These are phyloP conservation scores for Eucalyptus erythrocorys DNA, from an alignment of 345 rosid genomes.

Conservation along the genomic window DNA sequence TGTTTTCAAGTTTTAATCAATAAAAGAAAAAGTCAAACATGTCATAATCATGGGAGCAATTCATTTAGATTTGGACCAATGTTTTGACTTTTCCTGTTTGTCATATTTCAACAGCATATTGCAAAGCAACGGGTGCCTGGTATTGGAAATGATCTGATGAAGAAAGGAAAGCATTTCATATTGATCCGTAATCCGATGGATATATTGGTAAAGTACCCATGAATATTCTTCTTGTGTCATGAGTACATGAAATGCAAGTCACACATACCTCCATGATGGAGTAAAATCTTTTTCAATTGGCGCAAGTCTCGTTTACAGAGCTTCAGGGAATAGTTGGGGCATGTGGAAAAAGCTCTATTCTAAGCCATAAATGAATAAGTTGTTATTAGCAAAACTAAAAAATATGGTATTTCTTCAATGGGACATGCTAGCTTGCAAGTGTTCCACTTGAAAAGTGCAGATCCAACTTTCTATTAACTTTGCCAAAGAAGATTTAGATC, in stretches of 20 bases:
- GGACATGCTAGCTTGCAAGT: background rate
- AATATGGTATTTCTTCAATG: background rate
- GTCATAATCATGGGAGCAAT: background rate
- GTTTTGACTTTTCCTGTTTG: background rate
- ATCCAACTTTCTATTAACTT: background rate
- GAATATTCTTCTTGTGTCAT: background rate
- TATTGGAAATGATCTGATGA: constrained; percentile 54
- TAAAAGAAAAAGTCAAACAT: background rate
- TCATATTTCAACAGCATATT: constrained; percentile 37
- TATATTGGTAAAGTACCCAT: constrained; percentile 37
- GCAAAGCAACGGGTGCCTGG: constrained; percentile 52
- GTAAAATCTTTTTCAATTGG: background rate
- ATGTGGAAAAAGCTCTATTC: background rate
- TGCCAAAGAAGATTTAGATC: background rate
- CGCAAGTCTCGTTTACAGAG: background rate
- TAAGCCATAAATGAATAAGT: background rate
- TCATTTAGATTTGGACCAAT: background rate
- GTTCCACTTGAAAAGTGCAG: background rate
- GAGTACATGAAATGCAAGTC: background rate
- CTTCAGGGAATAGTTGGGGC: background rate
- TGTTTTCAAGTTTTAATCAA: background rate
- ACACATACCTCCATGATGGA: background rate
- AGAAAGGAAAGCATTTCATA: constrained; percentile 76
- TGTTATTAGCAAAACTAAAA: background rate
- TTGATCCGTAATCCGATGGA: constrained; percentile 69